Evolutionary conservation across 371 early-diverging fungal species (phyloP).

Genomic region (Rhizomucor miehei): DNA sequence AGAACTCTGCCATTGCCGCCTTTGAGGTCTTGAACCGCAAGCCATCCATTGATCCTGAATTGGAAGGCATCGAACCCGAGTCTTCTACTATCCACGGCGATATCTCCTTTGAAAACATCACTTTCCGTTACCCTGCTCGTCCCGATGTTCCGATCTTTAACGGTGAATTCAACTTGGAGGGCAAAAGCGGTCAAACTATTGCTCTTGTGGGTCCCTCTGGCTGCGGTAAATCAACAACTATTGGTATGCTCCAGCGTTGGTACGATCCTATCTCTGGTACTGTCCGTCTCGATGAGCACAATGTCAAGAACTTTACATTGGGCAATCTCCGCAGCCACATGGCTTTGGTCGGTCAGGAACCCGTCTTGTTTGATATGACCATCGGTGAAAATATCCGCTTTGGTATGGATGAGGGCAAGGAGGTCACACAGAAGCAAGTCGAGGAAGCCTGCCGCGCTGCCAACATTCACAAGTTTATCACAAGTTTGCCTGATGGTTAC

Average conservation of each 20-base stretch:
- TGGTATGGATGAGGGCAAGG: constrained; percentile 50
- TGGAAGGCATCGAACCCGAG: constrained; percentile 53
- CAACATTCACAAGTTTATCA: constrained; percentile 81
- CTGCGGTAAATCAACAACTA: constrained; percentile 85
- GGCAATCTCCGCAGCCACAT: constrained; percentile 67
- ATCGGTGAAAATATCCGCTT: constrained; percentile 82
- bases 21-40: constrained; percentile 74
- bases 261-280: constrained; percentile 73
- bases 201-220: constrained; percentile 88
- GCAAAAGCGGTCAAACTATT: constrained; percentile 75
- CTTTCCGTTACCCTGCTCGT: constrained; percentile 78
- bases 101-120: constrained; percentile 54
- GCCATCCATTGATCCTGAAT: constrained; percentile 68
- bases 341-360: constrained; percentile 89
- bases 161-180: constrained; percentile 67
- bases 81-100: constrained; percentile 46
- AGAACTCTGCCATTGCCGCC: constrained; percentile 75
- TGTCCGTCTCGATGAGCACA: constrained; percentile 63
- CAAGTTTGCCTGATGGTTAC: constrained; percentile 66
- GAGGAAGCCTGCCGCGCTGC: constrained; percentile 61
- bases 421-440: constrained; percentile 55
- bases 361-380: constrained; percentile 74
- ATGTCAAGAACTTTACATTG: constrained; percentile 62
- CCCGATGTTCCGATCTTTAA: constrained; percentile 74
- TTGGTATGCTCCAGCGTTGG: constrained; percentile 83